Conservation (phyloP, 2,329 filamentous ascomycete species). For the Hymenoscyphus fraxineus region DNA sequence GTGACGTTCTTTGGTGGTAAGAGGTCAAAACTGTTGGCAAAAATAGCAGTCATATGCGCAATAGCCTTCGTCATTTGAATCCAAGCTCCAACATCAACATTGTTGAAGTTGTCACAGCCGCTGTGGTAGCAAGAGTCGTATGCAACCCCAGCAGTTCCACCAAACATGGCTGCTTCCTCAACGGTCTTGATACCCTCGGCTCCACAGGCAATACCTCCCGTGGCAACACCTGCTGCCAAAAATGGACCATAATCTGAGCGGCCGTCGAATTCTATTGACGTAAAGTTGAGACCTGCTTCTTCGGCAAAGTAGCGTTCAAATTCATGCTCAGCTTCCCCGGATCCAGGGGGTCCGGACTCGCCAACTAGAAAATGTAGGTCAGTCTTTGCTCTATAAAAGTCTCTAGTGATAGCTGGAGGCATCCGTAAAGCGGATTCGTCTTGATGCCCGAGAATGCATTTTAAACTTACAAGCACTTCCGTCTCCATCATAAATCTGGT, state of each 20-base stretch:
- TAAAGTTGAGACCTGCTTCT: constrained; percentile 17
- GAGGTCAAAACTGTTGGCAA: constrained; percentile 17
- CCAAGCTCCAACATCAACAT: constrained; percentile 57
- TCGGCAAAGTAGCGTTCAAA: constrained; percentile 20
- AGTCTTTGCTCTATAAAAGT: background rate
- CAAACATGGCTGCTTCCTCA: constrained; percentile 61
- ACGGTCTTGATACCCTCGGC: constrained; percentile 71
- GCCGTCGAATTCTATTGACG: constrained; percentile 57
- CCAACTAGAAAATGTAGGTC: constrained; percentile 37
- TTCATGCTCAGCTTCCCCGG: constrained; percentile 37
- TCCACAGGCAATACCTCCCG: constrained; percentile 70
- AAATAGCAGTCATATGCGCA: constrained; percentile 22
- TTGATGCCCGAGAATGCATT: background rate
- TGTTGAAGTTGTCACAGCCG: constrained; percentile 53
- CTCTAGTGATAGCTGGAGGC: background rate
- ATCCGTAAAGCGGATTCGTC: too few species aligned
- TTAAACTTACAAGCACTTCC: constrained; percentile 47
- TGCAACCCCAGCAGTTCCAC: constrained; percentile 57
- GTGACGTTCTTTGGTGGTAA: constrained; percentile 9
- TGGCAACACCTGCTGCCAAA: constrained; percentile 65
- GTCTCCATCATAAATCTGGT: constrained; percentile 66
- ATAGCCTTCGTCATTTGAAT: constrained; percentile 55
- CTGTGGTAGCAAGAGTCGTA: constrained; percentile 58
- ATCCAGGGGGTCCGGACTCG: constrained; percentile 66
- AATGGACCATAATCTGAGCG: constrained; percentile 77